These are phyloP conservation scores for Phytophthora palmivora DNA, from an alignment of 352 stramenopile genomes.

Conservation along the genomic window DNA sequence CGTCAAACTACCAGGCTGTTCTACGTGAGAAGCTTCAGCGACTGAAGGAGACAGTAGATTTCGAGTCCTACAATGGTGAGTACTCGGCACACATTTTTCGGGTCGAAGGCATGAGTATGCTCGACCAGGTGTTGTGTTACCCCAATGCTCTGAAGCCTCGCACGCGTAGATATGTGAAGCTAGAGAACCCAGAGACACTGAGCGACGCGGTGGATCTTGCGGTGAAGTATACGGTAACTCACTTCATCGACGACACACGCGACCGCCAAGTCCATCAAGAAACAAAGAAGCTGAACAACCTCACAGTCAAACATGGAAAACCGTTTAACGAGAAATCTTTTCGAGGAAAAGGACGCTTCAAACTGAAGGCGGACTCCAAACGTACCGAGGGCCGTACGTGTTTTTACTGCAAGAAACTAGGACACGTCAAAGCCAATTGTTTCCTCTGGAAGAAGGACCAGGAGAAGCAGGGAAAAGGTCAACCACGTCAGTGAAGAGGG, in stretches of 20 bases:
- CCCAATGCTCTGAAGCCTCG: background rate
- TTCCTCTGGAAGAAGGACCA: no score
- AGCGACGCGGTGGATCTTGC: constrained; percentile 2
- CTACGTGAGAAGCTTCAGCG: constrained; percentile 7
- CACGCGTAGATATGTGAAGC: background rate
- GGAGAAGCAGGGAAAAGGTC: no score
- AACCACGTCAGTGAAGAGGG: no score
- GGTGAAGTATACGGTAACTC: constrained; percentile 2
- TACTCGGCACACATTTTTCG: constrained; percentile 2
- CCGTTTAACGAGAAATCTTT: no score
- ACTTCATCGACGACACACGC: no score
- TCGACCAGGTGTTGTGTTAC: constrained; percentile 3
- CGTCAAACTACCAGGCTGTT: constrained; percentile 9
- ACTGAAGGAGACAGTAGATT: background rate
- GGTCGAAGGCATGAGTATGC: background rate
- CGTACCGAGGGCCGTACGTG: no score
- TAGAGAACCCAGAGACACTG: background rate
- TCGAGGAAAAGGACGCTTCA: background rate
- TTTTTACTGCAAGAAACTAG: no score
- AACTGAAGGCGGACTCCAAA: no score
- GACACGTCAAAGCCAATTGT: no score
- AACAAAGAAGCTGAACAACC: no score
- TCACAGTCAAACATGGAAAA: no score
- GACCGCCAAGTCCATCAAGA: no score
- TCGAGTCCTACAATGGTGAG: constrained; percentile 1